Evolutionary conservation across 1,284 basidiomycete genomes (phyloP).

Genomic region (Tilletia setariae): DNA sequence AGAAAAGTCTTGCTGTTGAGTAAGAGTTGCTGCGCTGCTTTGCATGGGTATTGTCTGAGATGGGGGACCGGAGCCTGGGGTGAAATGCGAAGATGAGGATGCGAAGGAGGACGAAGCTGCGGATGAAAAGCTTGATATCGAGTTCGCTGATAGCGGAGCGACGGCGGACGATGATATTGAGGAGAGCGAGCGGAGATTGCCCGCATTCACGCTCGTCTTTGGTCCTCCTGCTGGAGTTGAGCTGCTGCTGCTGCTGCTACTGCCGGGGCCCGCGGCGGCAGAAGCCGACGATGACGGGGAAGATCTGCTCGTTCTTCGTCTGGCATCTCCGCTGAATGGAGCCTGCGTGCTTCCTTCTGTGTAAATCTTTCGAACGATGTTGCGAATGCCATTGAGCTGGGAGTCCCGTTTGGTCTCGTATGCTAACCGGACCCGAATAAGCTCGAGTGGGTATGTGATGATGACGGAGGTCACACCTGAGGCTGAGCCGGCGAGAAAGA

Average conservation of each 20-base stretch:
- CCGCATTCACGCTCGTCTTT: background rate
- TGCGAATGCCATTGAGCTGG: constrained; percentile 38
- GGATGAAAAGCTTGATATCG: background rate
- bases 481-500: constrained; percentile 81
- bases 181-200: background rate
- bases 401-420: constrained; percentile 67
- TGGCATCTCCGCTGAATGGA: constrained; percentile 45
- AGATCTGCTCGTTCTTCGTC: constrained; percentile 47
- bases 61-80: background rate
- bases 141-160: background rate
- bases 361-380: constrained; percentile 48
- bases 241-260: constrained; percentile 25
- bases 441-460: constrained; percentile 89
- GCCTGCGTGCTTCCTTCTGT: constrained; percentile 48
- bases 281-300: constrained; percentile 30
- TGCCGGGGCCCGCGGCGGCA: constrained; percentile 23
- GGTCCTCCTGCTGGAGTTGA: background rate
- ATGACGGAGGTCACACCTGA: constrained; percentile 85
- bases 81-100: background rate
- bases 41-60: background rate
- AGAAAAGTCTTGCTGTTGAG: background rate
- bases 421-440: constrained; percentile 91
- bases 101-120: background rate
- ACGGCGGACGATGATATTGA: constrained; percentile 2
- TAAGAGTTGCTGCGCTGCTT: background rate